Evolutionary conservation across 2,329 filamentous ascomycete species (phyloP).

Genomic region (Talaromyces sp.): DNA sequence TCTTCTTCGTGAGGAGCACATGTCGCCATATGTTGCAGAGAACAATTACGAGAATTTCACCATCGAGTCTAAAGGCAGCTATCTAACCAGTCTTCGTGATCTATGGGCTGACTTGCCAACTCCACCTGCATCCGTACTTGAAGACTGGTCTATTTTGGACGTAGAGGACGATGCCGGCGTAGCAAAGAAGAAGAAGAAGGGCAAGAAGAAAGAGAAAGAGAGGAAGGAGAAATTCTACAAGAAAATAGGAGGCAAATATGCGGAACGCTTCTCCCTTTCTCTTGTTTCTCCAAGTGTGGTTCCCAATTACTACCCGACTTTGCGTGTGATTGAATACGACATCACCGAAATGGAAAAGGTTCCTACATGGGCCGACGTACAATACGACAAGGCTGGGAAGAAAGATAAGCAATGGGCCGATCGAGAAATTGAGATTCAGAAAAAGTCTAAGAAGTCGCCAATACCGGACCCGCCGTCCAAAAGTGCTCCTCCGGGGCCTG

Average conservation of each 20-base stretch:
- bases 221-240: slow-evolving; percentile 56
- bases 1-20: slow-evolving; percentile 24
- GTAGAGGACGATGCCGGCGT: slow-evolving; percentile 41
- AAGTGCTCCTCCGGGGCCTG: slow-evolving; percentile 74
- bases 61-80: slow-evolving; percentile 67
- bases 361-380: slow-evolving; percentile 32
- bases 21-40: slow-evolving; percentile 18
- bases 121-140: slow-evolving; percentile 34
- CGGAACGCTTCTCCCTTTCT: slow-evolving; percentile 78
- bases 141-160: slow-evolving; percentile 25
- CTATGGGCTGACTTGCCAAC: slow-evolving; percentile 74
- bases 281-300: slow-evolving; percentile 83
- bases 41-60: slow-evolving; percentile 52
- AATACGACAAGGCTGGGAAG: neutral
- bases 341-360: slow-evolving; percentile 68
- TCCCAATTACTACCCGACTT: slow-evolving; percentile 84
- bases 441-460: slow-evolving; percentile 49
- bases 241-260: slow-evolving; percentile 74
- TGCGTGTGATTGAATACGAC: slow-evolving; percentile 94
- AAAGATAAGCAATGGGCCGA: slow-evolving; percentile 8
- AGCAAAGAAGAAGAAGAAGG: slow-evolving; percentile 42
- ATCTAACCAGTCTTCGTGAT: slow-evolving; percentile 72
- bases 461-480: slow-evolving; percentile 71
- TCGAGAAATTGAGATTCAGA: slow-evolving; percentile 23
- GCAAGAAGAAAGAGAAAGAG: slow-evolving; percentile 27